A percentile compares a stretch with the other conserved stretches of the same genome.
Conservation (phyloP, 305 asterid species). For the Fraxinus sp. region DNA sequence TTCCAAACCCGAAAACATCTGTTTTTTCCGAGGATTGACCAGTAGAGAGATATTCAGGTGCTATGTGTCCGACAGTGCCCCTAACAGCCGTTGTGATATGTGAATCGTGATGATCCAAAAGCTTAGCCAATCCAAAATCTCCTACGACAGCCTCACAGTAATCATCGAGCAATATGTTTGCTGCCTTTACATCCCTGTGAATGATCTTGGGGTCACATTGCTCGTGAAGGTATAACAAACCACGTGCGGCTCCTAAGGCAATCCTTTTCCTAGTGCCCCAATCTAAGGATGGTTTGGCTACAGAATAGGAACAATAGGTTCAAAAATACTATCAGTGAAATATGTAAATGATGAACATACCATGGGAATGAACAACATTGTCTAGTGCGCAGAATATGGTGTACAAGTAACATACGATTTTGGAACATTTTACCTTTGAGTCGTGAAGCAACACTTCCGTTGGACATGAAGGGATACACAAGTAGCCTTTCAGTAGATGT, state of each 20-base stretch:
- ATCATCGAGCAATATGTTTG: slow-evolving; percentile 84
- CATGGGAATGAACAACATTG: background rate
- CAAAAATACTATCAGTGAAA: too few relatives aligned
- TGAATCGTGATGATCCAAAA: slow-evolving; percentile 78
- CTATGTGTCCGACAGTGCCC: slow-evolving; percentile 93
- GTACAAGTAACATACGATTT: background rate
- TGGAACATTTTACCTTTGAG: slow-evolving; percentile 60
- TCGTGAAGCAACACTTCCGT: slow-evolving; percentile 89
- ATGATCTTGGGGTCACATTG: slow-evolving; percentile 93
- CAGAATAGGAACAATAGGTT: background rate
- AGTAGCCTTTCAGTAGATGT: slow-evolving; percentile 72
- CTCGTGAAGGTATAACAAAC: slow-evolving; percentile 80
- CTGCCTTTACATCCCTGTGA: slow-evolving; percentile 92
- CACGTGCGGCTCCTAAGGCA: slow-evolving; percentile 85
- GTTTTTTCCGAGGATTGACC: slow-evolving; percentile 91
- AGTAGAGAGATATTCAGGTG: slow-evolving; percentile 81
- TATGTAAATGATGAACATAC: background rate
- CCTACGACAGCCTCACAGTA: slow-evolving; percentile 89
- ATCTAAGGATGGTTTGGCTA: slow-evolving; percentile 76
- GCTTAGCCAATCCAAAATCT: slow-evolving; percentile 97
- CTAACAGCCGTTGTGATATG: slow-evolving; percentile 95
- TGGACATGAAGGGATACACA: slow-evolving; percentile 86
- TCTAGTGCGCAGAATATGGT: background rate
- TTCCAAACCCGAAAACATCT: slow-evolving; percentile 91
- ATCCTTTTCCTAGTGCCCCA: slow-evolving; percentile 83